Evolutionary conservation across 208 protist species (phyloP).

Genomic region (Acanthamoeba lenticulata): DNA sequence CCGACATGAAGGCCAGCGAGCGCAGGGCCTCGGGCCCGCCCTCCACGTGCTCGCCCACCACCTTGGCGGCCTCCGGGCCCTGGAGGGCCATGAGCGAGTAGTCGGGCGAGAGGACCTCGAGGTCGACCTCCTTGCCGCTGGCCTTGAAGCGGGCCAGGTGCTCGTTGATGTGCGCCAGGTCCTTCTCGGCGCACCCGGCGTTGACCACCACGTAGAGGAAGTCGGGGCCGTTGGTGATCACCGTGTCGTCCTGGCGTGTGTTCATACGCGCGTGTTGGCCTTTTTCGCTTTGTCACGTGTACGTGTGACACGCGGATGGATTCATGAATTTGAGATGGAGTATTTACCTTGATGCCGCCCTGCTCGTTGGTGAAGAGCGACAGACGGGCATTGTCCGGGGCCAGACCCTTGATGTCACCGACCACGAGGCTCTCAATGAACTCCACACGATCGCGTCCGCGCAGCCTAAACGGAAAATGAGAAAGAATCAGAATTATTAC

Average conservation of each 20-base stretch:
- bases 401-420: conserved; percentile 87
- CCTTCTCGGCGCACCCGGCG: conserved; percentile 95
- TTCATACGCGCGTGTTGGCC: conserved; percentile 88
- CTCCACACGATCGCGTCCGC: conserved; percentile 90
- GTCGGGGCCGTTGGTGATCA: conserved; percentile 92
- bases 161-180: conserved; percentile 90
- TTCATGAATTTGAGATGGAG: not conserved
- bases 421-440: conserved; percentile 95
- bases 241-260: conserved; percentile 92
- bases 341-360: conserved; percentile 75
- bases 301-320: not conserved
- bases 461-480: not conserved
- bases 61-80: conserved; percentile 73
- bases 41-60: conserved; percentile 55
- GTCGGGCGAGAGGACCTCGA: conserved; percentile 83
- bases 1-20: conserved; percentile 90
- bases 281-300: conserved; percentile 84
- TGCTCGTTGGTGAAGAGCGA: conserved; percentile 94
- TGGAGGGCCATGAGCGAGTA: conserved; percentile 65
- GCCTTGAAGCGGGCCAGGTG: conserved; percentile 81
- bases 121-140: conserved; percentile 85
- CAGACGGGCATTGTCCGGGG: conserved; percentile 83
- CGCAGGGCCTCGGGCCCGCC: conserved; percentile 46
- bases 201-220: conserved; percentile 94
- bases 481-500: no score